A percentile compares a stretch with the other conserved stretches of the same genome.
These are phyloP conservation scores for Aegilops umbellulata DNA, from an alignment of 176 grass and related monocot genomes.

Conservation along the genomic window DNA sequence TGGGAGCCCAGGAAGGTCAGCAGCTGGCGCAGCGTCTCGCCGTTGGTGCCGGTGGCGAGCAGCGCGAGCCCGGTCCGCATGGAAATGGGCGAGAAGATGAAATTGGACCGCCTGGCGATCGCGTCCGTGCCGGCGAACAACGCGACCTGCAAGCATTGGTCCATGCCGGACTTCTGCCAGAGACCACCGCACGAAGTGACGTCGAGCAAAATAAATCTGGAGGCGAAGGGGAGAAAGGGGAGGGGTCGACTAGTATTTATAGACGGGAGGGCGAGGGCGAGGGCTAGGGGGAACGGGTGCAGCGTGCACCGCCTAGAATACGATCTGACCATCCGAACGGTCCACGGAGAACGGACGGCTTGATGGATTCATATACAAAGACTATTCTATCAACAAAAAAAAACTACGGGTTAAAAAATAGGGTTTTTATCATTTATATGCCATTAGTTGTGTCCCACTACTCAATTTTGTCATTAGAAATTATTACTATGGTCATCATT, in stretches of 20 bases:
- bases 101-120: conserved; percentile 22
- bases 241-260: background rate
- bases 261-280: background rate
- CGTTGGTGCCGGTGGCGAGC: conserved; percentile 15
- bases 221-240: background rate
- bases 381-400: too few relatives aligned
- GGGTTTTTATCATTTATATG: too few relatives aligned
- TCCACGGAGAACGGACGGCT: too few relatives aligned
- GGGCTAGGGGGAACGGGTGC: too few relatives aligned
- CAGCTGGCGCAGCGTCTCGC: background rate
- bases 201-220: background rate
- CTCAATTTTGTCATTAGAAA: too few relatives aligned
- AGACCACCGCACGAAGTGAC: background rate
- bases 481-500: too few relatives aligned
- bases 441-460: too few relatives aligned
- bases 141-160: conserved; percentile 17
- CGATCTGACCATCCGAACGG: too few relatives aligned
- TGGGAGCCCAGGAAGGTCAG: conserved; percentile 2
- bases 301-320: too few relatives aligned
- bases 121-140: conserved; percentile 3
- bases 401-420: too few relatives aligned
- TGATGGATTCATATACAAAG: too few relatives aligned
- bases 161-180: background rate
- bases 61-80: conserved; percentile 15
- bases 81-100: conserved; percentile 31